phyloP scores from a whole-genome alignment of 2,329 filamentous ascomycete genomes.

The Zymoseptoria passerinii region DNA sequence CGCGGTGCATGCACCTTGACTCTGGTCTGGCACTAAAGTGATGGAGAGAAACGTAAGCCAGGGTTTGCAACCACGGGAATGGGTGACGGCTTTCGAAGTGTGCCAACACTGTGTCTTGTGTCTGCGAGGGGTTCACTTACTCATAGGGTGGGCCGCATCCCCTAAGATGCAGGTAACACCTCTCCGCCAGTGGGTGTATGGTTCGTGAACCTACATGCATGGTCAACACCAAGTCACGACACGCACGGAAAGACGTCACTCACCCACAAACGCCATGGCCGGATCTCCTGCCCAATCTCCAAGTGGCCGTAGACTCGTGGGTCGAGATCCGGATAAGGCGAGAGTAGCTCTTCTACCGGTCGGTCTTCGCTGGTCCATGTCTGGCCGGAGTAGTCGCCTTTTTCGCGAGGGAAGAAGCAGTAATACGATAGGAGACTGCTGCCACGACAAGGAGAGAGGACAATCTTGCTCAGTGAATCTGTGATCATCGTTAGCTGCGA shows the following conservation, averaged over 20 bases:
- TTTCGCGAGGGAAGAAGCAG: slow-evolving; percentile 57
- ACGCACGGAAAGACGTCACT: not conserved
- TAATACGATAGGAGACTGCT: slow-evolving; percentile 60
- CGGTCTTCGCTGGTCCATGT: slow-evolving; percentile 47
- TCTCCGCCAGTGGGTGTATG: slow-evolving; percentile 51
- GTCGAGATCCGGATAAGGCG: slow-evolving; percentile 54
- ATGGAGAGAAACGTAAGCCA: not conserved
- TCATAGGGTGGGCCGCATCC: slow-evolving; percentile 57
- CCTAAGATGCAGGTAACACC: slow-evolving; percentile 51
- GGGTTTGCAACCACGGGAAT: too few species aligned
- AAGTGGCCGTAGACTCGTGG: slow-evolving; percentile 49
- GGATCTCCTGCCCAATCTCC: slow-evolving; percentile 53
- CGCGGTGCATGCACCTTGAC: slow-evolving; percentile 61
- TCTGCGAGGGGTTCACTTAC: not conserved
- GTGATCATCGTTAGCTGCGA: not conserved
- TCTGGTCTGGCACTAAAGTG: slow-evolving; percentile 52
- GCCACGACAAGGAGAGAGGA: slow-evolving; percentile 59
- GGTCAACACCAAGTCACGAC: not conserved
- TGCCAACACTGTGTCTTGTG: too few species aligned
- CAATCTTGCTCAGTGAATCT: slow-evolving; percentile 57
- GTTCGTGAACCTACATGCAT: slow-evolving; percentile 42
- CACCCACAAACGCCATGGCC: slow-evolving; percentile 56
- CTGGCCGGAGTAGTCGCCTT: slow-evolving; percentile 54
- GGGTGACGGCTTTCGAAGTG: too few species aligned
- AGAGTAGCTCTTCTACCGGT: slow-evolving; percentile 39